Evolutionary conservation across 148 eudicot genomes (phyloP), one percentile per base, ranked within the genome.

Genomic region (Silene uniflora): DNA sequence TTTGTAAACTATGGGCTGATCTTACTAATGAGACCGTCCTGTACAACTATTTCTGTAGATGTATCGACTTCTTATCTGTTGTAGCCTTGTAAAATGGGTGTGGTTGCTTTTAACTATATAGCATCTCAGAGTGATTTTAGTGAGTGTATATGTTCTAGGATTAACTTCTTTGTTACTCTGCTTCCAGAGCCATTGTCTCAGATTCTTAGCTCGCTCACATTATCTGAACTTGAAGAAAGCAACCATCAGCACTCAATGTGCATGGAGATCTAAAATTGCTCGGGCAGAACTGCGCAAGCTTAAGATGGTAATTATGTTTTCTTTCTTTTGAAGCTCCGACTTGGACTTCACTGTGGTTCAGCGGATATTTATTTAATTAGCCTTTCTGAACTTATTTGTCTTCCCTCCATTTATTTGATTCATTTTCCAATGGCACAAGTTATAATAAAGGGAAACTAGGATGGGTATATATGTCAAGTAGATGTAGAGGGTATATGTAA

Each of bases 181-280:
- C 71, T 75, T 82, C 16, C 93, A 96, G 99, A 92, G 97, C 81
- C 92, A 89, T 72, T 87, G 91, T 72, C 98, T 91, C 82, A 91
- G 79, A 76, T 88, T 87, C 86, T 81, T 96, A 60, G 93, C 91
- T 65, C 88, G 78, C 77, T 72, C 73, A 77, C 84, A 76, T 72
- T 96, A 86, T 74, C 74, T 14, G 78, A 87, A 81, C 67, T 74
- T 96, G 74, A 91, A 88, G 86, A 96, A 92, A 80, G 99, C 98
- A 69, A 86, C 87, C 64, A 79, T 96, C 67, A 80, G 85, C 77
- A 96, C 98, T 63, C 99, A 96, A 80, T 92, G 94, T 91, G 92
- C 93, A 63, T 96, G 98, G 98, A 88, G 99, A 86, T 94, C 84
- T 72, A 96, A 73, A 88, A 90, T 89, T 84, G 99, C 98, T 60